Evolutionary conservation across 345 rosid species (phyloP), one percentile per base, ranked within the genome.

Genomic region (Brassica rapa): DNA sequence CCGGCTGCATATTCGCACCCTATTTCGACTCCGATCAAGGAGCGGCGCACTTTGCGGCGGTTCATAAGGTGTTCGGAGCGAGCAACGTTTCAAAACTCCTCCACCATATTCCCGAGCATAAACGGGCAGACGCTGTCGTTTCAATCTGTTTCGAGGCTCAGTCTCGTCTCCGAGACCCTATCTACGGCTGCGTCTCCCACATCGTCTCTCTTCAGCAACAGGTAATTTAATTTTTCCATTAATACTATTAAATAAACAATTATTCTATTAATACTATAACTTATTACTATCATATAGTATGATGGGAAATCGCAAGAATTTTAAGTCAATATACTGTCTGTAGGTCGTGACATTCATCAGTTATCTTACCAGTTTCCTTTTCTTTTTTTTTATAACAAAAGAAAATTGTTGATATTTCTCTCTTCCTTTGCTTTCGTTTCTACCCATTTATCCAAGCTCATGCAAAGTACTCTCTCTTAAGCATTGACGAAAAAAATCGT

Each of bases 11-110:
- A 49, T 91, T 91, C 60, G 93, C 94, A 0, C 98, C 97, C 0
- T 85, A 91, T 72, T 93, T 91, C 51, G 91, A 86, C 56, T 83
- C 96, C 0, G 97, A 93, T 70, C 92, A 93, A 84, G 94, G 93
- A 3, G 86, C 92, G 14, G 88, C 89, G 16, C 88, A 90, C 75
- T 91, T 91, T 30, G 93, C 96, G 5, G 93, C 92, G 6, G 97
- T 91, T 9, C 98, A 91, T 55, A 89, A 86, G 78, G 89, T 91
- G 14, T 90, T 93, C 49, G 98, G 98, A 7, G 98, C 98, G 2
- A 91, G 97, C 79, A 93, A 93, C 70, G 96, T 88, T 19, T 88
- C 98, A 0, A 91, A 93, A 87, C 91, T 93, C 5, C 91, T 93
- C 30, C 70, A 77, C 0, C 87, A 82, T 55, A 75, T 88, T 4